Conservation (phyloP, 805 yeast genomes). For the Ogataea nonfermentans region DNA sequence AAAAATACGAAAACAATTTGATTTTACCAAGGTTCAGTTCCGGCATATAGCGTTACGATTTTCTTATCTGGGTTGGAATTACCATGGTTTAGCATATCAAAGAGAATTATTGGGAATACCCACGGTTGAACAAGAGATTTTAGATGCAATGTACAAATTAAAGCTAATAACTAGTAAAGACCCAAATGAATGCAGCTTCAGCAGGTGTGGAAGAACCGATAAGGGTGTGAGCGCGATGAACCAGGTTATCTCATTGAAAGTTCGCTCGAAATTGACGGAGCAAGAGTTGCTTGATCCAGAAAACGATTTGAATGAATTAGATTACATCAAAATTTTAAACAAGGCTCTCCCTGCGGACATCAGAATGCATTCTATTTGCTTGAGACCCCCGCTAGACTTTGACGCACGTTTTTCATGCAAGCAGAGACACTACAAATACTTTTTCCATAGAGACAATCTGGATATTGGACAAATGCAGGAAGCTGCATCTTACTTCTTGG, state of each 20-base stretch:
- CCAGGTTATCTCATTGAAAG: constrained; percentile 80
- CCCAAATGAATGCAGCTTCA: constrained; percentile 65
- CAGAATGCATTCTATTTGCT: constrained; percentile 73
- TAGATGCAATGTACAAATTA: constrained; percentile 69
- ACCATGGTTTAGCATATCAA: constrained; percentile 87
- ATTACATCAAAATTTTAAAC: constrained; percentile 74
- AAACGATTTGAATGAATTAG: constrained; percentile 67
- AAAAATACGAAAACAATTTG: constrained; percentile 47
- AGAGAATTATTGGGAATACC: constrained; percentile 73
- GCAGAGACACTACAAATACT: constrained; percentile 82
- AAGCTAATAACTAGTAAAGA: constrained; percentile 60
- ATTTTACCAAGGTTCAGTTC: constrained; percentile 58
- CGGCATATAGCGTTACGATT: constrained; percentile 78
- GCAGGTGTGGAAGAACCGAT: constrained; percentile 94
- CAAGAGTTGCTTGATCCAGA: constrained; percentile 60
- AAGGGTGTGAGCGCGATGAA: constrained; percentile 97
- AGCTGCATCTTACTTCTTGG: constrained; percentile 64
- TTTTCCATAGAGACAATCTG: constrained; percentile 58
- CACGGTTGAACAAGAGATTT: constrained; percentile 77
- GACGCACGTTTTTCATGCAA: constrained; percentile 92
- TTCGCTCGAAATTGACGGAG: constrained; percentile 62
- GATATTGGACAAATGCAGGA: constrained; percentile 64
- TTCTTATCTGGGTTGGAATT: constrained; percentile 92
- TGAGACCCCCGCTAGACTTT: constrained; percentile 78
- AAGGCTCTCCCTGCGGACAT: constrained; percentile 79